A percentile compares a stretch with the other conserved stretches of the same genome.
These are phyloP conservation scores for Dictyostelium discoideum DNA, from an alignment of 78 protist genomes.

Conservation along the genomic window DNA sequence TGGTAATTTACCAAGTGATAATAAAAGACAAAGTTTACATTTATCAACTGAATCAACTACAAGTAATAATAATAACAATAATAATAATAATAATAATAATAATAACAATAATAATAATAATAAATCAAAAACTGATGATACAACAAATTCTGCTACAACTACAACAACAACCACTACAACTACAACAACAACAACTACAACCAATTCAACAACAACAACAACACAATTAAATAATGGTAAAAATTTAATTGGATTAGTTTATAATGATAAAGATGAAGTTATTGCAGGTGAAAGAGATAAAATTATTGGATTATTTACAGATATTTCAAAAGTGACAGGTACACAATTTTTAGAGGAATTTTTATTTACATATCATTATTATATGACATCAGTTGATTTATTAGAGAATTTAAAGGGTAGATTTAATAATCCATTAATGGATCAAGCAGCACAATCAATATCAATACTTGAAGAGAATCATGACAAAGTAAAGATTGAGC, in stretches of 20 bases:
- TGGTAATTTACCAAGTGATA: not conserved
- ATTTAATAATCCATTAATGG: conserved; percentile 21
- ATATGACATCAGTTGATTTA: conserved; percentile 29
- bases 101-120: not conserved
- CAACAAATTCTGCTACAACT: not conserved
- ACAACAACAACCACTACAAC: not conserved
- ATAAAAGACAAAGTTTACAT: not conserved
- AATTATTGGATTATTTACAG: conserved; percentile 39
- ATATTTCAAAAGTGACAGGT: conserved; percentile 51
- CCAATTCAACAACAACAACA: not conserved
- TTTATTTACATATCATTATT: conserved; percentile 61
- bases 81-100: not conserved
- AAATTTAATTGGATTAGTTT: not conserved
- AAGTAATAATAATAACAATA: not conserved
- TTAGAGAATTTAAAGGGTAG: not conserved
- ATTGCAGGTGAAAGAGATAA: conserved; percentile 19
- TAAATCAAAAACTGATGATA: not conserved
- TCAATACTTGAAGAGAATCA: not conserved
- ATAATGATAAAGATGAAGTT: conserved; percentile 13
- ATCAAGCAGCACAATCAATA: no score
- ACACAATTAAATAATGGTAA: not conserved
- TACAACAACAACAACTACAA: not conserved
- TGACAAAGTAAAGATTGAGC: not conserved
- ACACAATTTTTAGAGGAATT: conserved; percentile 61
- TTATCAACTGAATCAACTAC: not conserved